Base-by-base conservation (phyloP, 805 yeast species). In the Saccharomyces paradoxus region DNA sequence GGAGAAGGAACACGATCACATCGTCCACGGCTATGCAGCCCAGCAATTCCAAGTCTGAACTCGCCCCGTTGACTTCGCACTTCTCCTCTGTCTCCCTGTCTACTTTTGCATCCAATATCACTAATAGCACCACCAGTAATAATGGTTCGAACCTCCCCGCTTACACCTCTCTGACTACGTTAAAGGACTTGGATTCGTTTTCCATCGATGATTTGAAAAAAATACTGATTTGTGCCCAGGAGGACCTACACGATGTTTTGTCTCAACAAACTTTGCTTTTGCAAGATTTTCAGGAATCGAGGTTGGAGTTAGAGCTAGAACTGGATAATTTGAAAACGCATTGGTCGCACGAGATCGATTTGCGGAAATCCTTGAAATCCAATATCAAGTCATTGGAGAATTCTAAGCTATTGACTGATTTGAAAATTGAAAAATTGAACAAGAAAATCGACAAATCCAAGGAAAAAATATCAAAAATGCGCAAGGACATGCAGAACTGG, bases 341-440 rank as follows among this genome's bases (percentile, higher is more conserved):
- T 48, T 67, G 71, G 68, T 59, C 62, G n/a, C 68, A 67, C 52
- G 70, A 68, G 50, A 61, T 65, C 28, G 71, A 68, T 37, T 54
- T 65, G 28, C 60, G 64, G 27, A 69, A 68, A 58, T 65, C 69
- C 12, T 52, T 67, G 37, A 69, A 64, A 55, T 67, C 70, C 13
- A 68, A 65, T 47, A 69, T 68, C 14, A 68, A 67, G 54, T 64
- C 70, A 2, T 55, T 69, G 49, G 73, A 69, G 51, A 68, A 68
- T 55, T 61, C 69, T 10, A 69, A 68, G 52, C 49, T 68, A 13
- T 56, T 67, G 28, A 61, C 64, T 50, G 73, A 69, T 50, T 55
- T 67, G 49, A 67, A 69, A 51, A 52, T 63, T 49, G 66, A 63
- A 22, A 68, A 68, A 52, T 49, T 66, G 13, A 62, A 60, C 41